Evolutionary conservation across 176 grass and related monocot species (phyloP).

Genomic region (Panicum miliaceum): DNA sequence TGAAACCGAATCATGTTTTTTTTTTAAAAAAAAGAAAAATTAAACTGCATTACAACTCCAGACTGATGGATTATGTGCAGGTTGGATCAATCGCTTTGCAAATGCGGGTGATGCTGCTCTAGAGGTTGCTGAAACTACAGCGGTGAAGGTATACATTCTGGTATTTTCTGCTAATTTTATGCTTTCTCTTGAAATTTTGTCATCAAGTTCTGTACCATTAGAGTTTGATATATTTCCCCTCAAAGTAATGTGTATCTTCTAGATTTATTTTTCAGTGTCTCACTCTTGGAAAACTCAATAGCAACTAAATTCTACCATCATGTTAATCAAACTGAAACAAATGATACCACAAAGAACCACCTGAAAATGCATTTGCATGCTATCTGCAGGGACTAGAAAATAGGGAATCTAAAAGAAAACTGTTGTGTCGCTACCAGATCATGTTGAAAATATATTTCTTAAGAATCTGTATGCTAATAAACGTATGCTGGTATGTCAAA

Average conservation of each 20-base stretch:
- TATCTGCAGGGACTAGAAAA: neutral
- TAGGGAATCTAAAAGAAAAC: neutral
- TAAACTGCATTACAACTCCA: neutral
- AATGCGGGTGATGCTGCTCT: slow-evolving; percentile 69
- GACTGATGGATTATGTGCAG: slow-evolving; percentile 35
- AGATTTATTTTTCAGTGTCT: neutral
- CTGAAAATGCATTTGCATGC: neutral
- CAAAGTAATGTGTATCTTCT: neutral
- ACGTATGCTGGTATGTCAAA: neutral
- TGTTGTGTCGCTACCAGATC: neutral
- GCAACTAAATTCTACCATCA: slow-evolving; percentile 3
- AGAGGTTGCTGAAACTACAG: slow-evolving; percentile 64
- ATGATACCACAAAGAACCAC: neutral
- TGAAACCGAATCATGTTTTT: neutral
- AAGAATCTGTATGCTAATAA: slow-evolving; percentile 1
- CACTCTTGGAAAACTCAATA: neutral
- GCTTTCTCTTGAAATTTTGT: neutral
- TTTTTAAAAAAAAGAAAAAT: neutral
- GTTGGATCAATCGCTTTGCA: slow-evolving; percentile 68
- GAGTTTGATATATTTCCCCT: slow-evolving; percentile 1
- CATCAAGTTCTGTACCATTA: neutral
- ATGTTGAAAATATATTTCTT: slow-evolving; percentile 24
- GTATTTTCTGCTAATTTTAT: slow-evolving; percentile 23
- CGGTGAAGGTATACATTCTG: slow-evolving; percentile 47
- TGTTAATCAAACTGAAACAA: neutral